Evolutionary conservation across 345 rosid genomes (phyloP), one percentile per base, ranked within the genome.

Genomic region (Xanthoceras sorbifolium): DNA sequence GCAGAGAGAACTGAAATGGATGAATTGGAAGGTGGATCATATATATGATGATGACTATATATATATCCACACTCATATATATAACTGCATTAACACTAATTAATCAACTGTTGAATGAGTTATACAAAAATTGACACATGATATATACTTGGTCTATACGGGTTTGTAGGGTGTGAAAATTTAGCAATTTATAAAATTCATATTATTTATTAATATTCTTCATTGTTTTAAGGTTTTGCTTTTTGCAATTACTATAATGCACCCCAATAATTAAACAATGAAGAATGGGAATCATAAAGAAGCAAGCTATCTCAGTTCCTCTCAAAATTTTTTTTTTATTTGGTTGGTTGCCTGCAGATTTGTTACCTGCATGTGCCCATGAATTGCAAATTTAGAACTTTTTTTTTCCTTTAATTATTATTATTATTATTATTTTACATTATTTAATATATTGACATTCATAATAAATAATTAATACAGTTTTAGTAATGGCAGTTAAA

Each of bases 241-340:
- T 68, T 69, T 71, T 36, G 32, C 6, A 36, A 38, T 72, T 59
- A 57, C 75, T 2, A 23, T 36, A 23, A 11, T 57, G 75, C 75
- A 62, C 76, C 65, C n/a, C 60, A 73, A 73, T 62, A 44, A 73
- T 40, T 34, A 57, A 57, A 36, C 18, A 38, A 12, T 15, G 44
- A 3, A 25, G 54, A 17, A 50, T 50, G 26, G 61, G 54, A 59
- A 59, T 23, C 20, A 59, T 38, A 25, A 17, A 55, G 64, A 55
- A 71, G 38, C 34, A 55, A 20, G 64, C 1, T 12, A 0, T 15
- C 29, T 3, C 23, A 1, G 5, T 9, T 4, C 14, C 17, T 59
- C 23, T 55, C 8, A 3, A 17, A n/a, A n/a, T n/a, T 28, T 55
- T 7, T 20, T 12, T 69, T 32, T 32, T 22, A 71, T 71, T 32